Evolutionary conservation across 1,284 basidiomycete species (phyloP), one percentile per base, ranked within the genome.

Genomic region (Retiboletus flavoniger): DNA sequence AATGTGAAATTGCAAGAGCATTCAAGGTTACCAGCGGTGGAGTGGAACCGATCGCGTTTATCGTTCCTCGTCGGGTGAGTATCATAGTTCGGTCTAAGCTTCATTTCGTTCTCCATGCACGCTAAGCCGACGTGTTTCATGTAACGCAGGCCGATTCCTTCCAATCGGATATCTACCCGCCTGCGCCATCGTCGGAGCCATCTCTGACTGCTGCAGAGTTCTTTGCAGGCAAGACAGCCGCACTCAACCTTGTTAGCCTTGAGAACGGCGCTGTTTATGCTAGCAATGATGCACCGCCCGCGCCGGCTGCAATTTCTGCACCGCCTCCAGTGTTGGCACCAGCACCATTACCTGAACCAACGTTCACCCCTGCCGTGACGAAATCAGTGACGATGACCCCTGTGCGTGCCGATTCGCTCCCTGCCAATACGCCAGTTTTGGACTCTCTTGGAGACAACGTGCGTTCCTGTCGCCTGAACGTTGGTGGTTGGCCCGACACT

Each of bases 1-100:
- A 98, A 53, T 96, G 95, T 72, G 97, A 99, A 74, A 98, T 98
- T 63, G 95, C 94, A 1, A 84, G 94, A 41, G 94, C 91, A 0
- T 98, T 93, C 83, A 99, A 99, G 74, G 82, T 98, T 28, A 81
- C 87, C 4, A 85, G 81, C 1, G 76, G 76, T 21, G 77, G 79
- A 32, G 83, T 98, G 56, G 94, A 98, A 69, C 91, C 95, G 3
- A 89, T 98, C 63, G 86, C 86, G 1, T 98, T 98, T 75, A 89
- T 95, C 64, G 94, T 98, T 17, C 96, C 95, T 11, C 84, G 95
- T 61, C 95, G 91, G 73, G 91, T 88, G 57, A 53, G 75, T 50
- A 24, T 11, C n/a, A 31, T 36, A 2, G 7, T 40, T 36, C 19
- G 5, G 41, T 24, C 1, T 13, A n/a, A 16, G 19, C 21, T 28